These are phyloP conservation scores for Penicillium silybi DNA, from an alignment of 495 filamentous ascomycete species.

Conservation along the genomic window DNA sequence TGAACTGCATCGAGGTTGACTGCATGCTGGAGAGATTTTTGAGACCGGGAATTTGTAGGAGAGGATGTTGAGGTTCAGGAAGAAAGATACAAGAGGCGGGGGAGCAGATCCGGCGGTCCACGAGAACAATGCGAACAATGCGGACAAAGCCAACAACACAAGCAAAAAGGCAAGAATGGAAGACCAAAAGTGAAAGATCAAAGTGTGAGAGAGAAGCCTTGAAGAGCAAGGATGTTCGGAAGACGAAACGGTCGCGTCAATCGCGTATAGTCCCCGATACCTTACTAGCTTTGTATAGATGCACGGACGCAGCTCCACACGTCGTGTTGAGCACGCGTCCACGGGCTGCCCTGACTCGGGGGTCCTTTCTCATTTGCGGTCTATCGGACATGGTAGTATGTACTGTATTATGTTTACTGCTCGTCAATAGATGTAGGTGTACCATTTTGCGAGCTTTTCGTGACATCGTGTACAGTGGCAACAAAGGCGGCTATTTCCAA, in stretches of 20 bases:
- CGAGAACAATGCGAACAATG: neutral
- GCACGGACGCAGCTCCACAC: constrained; percentile 22
- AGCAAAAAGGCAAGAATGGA: neutral
- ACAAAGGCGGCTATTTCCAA: too few relatives aligned
- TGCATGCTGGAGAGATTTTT: constrained; percentile 22
- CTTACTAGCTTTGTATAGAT: constrained; percentile 29
- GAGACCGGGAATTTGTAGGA: neutral
- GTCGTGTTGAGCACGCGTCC: constrained; percentile 31
- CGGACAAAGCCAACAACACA: neutral
- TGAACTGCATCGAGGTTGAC: constrained; percentile 24
- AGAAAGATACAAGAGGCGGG: constrained; percentile 9
- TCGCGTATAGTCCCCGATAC: constrained; percentile 26
- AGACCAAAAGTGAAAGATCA: constrained; percentile 2
- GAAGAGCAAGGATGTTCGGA: neutral
- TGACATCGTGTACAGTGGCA: too few relatives aligned
- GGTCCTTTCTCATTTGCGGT: neutral
- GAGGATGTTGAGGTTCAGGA: neutral
- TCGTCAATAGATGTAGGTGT: too few relatives aligned
- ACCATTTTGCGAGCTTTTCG: too few relatives aligned
- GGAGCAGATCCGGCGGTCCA: constrained; percentile 6
- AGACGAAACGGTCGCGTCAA: constrained; percentile 27
- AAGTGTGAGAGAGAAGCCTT: neutral
- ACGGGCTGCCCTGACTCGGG: constrained; percentile 1
- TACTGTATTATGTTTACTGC: too few relatives aligned
- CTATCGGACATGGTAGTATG: too few relatives aligned